A percentile compares a stretch with the other conserved stretches of the same genome.
Conservation (phyloP, 2,329 filamentous ascomycete genomes). For the Metarhizium brunneum region DNA sequence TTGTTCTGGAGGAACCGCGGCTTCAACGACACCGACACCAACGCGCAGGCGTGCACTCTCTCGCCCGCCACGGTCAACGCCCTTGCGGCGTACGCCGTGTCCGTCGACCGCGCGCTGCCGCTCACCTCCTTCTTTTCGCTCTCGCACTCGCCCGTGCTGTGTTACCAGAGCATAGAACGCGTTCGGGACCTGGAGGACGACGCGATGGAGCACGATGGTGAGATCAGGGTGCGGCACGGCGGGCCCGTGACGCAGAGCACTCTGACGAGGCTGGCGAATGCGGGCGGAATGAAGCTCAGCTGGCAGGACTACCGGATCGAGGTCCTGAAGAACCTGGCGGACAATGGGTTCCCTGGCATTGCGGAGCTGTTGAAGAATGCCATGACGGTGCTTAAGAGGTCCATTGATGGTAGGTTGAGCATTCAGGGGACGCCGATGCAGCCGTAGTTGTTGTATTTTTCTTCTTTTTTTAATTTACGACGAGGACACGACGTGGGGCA, state of each 20-base stretch:
- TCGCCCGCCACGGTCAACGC: constrained; percentile 32
- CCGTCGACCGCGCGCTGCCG: constrained; percentile 35
- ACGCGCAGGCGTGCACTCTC: constrained; percentile 47
- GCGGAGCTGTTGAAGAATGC: constrained; percentile 69
- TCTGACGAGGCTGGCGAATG: constrained; percentile 50
- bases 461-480: no score
- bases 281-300: constrained; percentile 55
- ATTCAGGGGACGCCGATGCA: constrained; percentile 11
- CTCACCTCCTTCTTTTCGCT: constrained; percentile 46
- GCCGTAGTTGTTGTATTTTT: background rate
- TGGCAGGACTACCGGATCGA: constrained; percentile 70
- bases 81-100: constrained; percentile 38
- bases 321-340: constrained; percentile 60
- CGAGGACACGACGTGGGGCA: background rate
- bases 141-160: constrained; percentile 48
- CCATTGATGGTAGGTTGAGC: constrained; percentile 22
- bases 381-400: constrained; percentile 62
- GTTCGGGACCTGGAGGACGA: constrained; percentile 50
- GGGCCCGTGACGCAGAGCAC: constrained; percentile 63
- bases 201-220: constrained; percentile 29
- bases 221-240: constrained; percentile 43
- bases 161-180: constrained; percentile 44
- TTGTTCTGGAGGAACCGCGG: constrained; percentile 69
- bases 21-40: constrained; percentile 56
- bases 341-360: constrained; percentile 55